Evolutionary conservation across 371 early-diverging fungal genomes (phyloP).

Genomic region (Mucor racemosus): DNA sequence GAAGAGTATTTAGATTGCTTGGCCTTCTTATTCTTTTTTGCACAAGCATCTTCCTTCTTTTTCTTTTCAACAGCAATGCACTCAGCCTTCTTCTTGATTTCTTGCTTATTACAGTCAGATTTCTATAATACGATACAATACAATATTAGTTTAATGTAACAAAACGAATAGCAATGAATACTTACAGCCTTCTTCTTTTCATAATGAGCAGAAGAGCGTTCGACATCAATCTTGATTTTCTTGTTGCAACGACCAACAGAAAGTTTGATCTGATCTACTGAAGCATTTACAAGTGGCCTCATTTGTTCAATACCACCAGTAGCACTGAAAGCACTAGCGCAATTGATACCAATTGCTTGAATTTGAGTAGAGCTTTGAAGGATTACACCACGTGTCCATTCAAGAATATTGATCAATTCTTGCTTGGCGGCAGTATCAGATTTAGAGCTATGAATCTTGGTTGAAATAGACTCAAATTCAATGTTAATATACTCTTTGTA

Average conservation of each 20-base stretch:
- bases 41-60: conserved; percentile 10
- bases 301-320: conserved; percentile 34
- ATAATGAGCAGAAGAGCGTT: conserved; percentile 19
- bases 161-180: background rate
- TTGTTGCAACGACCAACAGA: conserved; percentile 31
- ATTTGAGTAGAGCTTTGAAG: conserved; percentile 32
- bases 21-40: conserved; percentile 14
- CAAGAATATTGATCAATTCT: conserved; percentile 24
- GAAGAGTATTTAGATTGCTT: background rate
- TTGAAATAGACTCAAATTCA: conserved; percentile 26
- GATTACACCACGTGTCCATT: conserved; percentile 39
- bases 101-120: conserved; percentile 24
- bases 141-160: background rate
- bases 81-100: conserved; percentile 20
- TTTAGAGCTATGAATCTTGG: conserved; percentile 19
- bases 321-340: conserved; percentile 26
- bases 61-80: conserved; percentile 11
- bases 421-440: conserved; percentile 17
- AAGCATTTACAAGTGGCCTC: conserved; percentile 29
- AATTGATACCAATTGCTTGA: conserved; percentile 31
- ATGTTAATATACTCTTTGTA: conserved; percentile 19
- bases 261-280: conserved; percentile 25
- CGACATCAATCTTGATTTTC: conserved; percentile 26
- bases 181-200: conserved; percentile 30
- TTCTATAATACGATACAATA: conserved; percentile 6